Evolutionary conservation across 177 flowering plant genomes (phyloP).

Genomic region (Vitis hybrid): DNA sequence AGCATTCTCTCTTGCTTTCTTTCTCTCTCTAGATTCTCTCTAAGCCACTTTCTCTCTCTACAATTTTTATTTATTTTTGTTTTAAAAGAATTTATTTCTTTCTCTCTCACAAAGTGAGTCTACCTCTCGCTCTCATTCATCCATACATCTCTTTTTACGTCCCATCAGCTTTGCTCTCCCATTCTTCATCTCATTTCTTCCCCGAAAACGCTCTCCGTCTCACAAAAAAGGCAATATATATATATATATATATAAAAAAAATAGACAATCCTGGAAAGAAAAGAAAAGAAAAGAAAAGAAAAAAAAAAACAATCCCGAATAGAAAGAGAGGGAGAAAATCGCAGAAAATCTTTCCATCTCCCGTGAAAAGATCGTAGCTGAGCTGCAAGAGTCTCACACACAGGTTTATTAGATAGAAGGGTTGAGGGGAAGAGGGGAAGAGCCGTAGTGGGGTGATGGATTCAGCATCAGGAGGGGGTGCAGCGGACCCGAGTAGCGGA

Average conservation of each 20-base stretch:
- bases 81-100: neutral
- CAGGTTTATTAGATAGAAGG: too few species aligned
- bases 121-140: constrained; percentile 12
- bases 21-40: neutral
- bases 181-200: neutral
- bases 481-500: constrained; percentile 14
- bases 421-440: too few species aligned
- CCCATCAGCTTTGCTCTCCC: constrained; percentile 24
- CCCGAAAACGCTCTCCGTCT: constrained; percentile 19
- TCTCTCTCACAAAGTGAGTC: constrained; percentile 5
- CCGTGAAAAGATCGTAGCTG: too few species aligned
- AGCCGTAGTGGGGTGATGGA: constrained; percentile 19
- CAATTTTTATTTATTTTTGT: neutral
- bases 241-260: neutral
- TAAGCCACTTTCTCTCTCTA: neutral
- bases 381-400: too few species aligned
- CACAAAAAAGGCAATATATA: constrained; percentile 4
- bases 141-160: constrained; percentile 33
- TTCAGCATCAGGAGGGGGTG: constrained; percentile 27
- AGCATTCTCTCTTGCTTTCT: constrained; percentile 9
- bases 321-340: neutral
- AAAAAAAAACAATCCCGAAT: neutral
- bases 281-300: neutral
- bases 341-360: too few species aligned
- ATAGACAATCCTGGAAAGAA: neutral